Percentiles rank a stretch among this genome's conserved stretches.
phyloP scores from a whole-genome alignment of 129 eudicot genomes.

The Scalesia atractyloides region DNA sequence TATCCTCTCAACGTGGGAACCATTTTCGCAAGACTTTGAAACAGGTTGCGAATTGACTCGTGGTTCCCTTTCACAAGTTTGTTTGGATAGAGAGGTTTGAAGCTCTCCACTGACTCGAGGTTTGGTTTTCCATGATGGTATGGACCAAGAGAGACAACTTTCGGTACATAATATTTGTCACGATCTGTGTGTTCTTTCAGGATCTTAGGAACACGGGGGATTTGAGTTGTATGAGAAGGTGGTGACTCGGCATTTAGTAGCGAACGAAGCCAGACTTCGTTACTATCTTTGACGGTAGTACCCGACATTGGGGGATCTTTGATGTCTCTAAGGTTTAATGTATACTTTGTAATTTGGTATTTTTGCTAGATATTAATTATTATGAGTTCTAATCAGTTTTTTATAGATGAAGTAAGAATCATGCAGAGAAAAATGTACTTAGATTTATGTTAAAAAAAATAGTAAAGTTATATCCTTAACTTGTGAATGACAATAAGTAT shows the following conservation, averaged over 20 bases:
- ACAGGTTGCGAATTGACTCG: too few species aligned
- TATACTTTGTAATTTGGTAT: neutral
- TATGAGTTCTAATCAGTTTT: neutral
- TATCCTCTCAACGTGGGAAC: conserved; percentile 6
- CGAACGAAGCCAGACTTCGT: conserved; percentile 19
- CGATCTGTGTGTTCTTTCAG: conserved; percentile 8
- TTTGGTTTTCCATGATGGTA: conserved; percentile 32
- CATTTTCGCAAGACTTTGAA: conserved; percentile 16
- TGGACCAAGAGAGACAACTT: conserved; percentile 43
- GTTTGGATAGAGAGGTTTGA: conserved; percentile 28
- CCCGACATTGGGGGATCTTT: neutral
- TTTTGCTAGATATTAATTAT: neutral
- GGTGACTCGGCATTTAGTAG: conserved; percentile 2
- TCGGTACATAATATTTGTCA: conserved; percentile 32
- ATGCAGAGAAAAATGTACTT: neutral
- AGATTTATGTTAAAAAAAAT: neutral
- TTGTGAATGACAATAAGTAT: conserved; percentile 11
- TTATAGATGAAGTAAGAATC: conserved; percentile 15
- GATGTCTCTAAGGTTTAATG: neutral
- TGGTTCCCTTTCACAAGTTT: too few species aligned
- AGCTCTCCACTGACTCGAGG: conserved; percentile 20
- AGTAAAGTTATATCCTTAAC: conserved; percentile 26
- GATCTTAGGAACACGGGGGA: conserved; percentile 26
- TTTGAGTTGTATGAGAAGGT: too few species aligned
- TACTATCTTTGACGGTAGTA: too few species aligned